Conservation (phyloP, 495 filamentous ascomycete species). For the Trichoderma erinaceum region DNA sequence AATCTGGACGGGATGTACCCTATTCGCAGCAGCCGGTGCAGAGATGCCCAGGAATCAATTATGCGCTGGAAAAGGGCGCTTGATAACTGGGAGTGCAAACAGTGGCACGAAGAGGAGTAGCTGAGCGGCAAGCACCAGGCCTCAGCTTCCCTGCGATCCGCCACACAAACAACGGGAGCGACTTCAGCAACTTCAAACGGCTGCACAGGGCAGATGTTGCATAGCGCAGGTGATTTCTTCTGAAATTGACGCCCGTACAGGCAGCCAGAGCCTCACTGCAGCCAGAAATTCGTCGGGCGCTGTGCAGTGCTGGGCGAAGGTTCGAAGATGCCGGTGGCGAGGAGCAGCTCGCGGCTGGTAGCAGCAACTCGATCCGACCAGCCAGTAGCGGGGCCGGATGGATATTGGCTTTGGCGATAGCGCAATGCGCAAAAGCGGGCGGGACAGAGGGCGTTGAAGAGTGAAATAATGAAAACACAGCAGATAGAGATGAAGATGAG, state of each 20-base stretch:
- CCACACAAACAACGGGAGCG: neutral
- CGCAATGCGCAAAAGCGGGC: too few relatives aligned
- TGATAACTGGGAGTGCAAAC: neutral
- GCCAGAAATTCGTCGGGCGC: neutral
- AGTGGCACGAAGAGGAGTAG: neutral
- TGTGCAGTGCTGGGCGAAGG: neutral
- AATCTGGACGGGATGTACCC: neutral
- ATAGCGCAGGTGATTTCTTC: neutral
- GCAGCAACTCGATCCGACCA: neutral
- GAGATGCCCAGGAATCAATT: neutral
- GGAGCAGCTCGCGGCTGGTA: neutral
- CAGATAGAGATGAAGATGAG: too few relatives aligned
- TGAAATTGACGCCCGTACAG: neutral
- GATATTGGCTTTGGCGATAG: neutral
- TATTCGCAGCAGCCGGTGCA: neutral
- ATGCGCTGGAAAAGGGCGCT: neutral
- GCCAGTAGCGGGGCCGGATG: neutral
- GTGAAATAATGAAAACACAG: too few relatives aligned
- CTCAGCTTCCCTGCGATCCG: slow-evolving; percentile 6
- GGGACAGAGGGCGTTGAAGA: too few relatives aligned
- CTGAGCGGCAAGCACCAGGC: neutral
- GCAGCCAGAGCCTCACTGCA: slow-evolving; percentile 2
- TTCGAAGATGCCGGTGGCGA: slow-evolving; percentile 8
- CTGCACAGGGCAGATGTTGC: neutral
- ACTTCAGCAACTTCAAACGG: neutral